Base-by-base conservation (phyloP, 2,329 filamentous ascomycete species). In the Aspergillus sp. region DNA sequence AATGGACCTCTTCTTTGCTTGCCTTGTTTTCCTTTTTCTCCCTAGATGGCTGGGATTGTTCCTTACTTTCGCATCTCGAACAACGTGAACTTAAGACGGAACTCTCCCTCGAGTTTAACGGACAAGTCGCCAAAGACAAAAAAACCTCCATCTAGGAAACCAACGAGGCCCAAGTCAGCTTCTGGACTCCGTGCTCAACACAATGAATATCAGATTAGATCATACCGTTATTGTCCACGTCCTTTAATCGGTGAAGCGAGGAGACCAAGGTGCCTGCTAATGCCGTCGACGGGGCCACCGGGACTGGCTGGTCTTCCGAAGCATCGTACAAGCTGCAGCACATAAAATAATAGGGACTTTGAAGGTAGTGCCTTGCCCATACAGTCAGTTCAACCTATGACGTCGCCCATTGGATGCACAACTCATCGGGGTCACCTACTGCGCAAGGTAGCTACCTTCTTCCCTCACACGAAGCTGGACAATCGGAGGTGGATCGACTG, bases 91-190 rank as follows among this genome's bases (percentile, higher is more conserved):
- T 82, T 78, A 35, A 95, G 75, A 33, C 83, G 76, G 61, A 82
- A 91, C 19, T 73, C 75, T 29, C 89, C 89, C 57, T 86, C 80
- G 27, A 81, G 73, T 61, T 85, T 85, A 50, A 91, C 81, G 0
- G 87, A 93, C 26, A 95, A 73, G 65, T 95, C 88, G 4, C 86
- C 86, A 66, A 94, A 94, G n/a, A 94, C 83, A 60, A 94, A 94
- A 69, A 89, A 94, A 1, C 83, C 88, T 7, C 85, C 85, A 65
- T 93, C 87, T 71, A 49, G n/a, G 26, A 50, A 43, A 51, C 19
- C 26, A 32, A 12, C 19, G 19, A 19, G 19, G 19, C 19, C 8
- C 8, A 26, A 43, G 46, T 51, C 43, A 52, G 54, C 41, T 35
- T 19, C 19, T 19, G 19, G 19, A 19, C 33, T 32, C 12, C 27